Conservation (phyloP, 495 filamentous ascomycete species). For the Xylaria grammica region DNA sequence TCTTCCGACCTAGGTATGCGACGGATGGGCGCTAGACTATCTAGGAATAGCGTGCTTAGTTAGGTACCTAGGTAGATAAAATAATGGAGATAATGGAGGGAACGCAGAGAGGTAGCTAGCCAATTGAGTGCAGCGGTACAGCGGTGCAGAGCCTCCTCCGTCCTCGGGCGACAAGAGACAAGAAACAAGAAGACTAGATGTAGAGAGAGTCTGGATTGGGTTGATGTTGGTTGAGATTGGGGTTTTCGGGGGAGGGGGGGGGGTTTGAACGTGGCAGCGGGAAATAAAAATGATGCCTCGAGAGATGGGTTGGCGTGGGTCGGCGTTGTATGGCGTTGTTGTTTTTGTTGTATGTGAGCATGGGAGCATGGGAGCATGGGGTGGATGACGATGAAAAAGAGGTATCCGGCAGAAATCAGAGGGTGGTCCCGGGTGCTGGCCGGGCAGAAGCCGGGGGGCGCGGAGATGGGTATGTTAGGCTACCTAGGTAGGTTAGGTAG, state of each 20-base stretch:
- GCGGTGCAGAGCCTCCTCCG: background rate
- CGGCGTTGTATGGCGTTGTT: conserved; percentile 10
- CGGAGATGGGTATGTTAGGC: no score
- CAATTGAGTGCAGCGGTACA: conserved; percentile 9
- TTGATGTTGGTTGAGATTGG: conserved; percentile 3
- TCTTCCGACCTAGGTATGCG: no score
- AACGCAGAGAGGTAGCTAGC: no score
- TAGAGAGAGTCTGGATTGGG: background rate
- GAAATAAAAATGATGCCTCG: background rate
- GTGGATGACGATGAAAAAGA: conserved; percentile 18
- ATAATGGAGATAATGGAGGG: background rate
- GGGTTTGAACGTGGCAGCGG: background rate
- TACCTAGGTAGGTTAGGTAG: no score
- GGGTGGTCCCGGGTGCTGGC: no score
- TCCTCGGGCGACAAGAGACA: background rate
- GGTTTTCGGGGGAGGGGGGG: no score
- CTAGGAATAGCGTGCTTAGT: background rate
- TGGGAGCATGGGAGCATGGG: no score
- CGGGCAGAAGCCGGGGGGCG: no score
- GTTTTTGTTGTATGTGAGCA: conserved; percentile 1
- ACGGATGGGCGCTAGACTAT: background rate
- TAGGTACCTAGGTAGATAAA: background rate
- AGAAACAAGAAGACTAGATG: background rate
- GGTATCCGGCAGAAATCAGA: conserved; percentile 24
- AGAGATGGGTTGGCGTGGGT: background rate